Base-by-base conservation (phyloP, 1,284 basidiomycete species). In the Meira nashicola region DNA sequence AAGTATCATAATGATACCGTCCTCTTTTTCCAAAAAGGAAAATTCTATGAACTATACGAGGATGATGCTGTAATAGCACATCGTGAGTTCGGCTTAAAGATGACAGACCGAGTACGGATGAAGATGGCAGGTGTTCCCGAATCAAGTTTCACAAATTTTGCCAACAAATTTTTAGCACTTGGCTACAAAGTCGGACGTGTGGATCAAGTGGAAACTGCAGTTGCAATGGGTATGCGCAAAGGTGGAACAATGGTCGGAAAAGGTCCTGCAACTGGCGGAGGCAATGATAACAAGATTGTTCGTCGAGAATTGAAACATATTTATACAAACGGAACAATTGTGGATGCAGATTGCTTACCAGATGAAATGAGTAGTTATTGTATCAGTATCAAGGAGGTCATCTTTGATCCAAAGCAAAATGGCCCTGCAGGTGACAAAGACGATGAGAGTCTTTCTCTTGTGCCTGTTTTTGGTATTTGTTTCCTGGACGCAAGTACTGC, bases 351-450 rank as follows among this genome's bases (percentile, higher is more conserved):
- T 47, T 86, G 95, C 60, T 83, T 98, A 25, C 89, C 86, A 1
- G 90, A 96, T 62, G 95, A 98, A 67, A 89, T 97, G 80, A 90
- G 90, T 2, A 92, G 90, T 19, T 95, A 98, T 78, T 97, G 93
- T 72, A 85, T 98, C 15, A 87, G 91, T 2, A 87, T 99, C 78
- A 88, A 88, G 58, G 93, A 80, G 55, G 49, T 63, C 48, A 64
- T 66, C 11, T 28, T 14, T 12, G 54, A 51, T 14, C 28, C 14
- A 8, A 41, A 47, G 6, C 25, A 33, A 46, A 48, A 61, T 17
- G 53, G 58, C 8, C 25, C 51, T 7, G 23, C 41, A 6, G 54
- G 55, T 15, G 39, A 39, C 37, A 50, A 64, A 14, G 53, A 57
- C 8, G 63, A 63, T 28, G 56, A 57, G 4, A 55, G 33, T 19